A percentile compares a stretch with the other conserved stretches of the same genome.
phyloP scores from a whole-genome alignment of 2,329 filamentous ascomycete species.

The Pseudogymnoascus sp. region DNA sequence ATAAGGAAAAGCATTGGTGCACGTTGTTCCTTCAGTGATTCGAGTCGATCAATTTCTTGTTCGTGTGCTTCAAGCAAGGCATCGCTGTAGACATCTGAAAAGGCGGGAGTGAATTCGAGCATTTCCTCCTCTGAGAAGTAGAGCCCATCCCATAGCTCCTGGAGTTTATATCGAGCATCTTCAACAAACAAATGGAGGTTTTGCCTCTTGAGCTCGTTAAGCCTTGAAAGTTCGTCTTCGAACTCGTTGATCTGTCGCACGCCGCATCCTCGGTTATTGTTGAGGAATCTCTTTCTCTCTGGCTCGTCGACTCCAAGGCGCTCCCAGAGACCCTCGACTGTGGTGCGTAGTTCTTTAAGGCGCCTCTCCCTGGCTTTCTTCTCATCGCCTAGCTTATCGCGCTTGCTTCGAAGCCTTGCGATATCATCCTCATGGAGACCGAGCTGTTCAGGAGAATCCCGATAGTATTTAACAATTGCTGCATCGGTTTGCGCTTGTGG shows the following conservation, averaged over 20 bases:
- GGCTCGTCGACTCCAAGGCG: conserved; percentile 75
- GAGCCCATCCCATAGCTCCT: conserved; percentile 89
- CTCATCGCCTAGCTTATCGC: conserved; percentile 79
- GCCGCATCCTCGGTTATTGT: conserved; percentile 82
- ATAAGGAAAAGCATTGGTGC: conserved; percentile 75
- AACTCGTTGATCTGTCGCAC: conserved; percentile 91
- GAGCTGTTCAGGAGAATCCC: conserved; percentile 86
- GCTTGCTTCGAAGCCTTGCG: conserved; percentile 60
- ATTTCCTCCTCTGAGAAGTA: conserved; percentile 98
- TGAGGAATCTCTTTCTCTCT: conserved; percentile 79
- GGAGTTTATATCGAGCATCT: conserved; percentile 80
- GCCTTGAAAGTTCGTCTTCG: conserved; percentile 76
- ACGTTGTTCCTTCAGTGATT: conserved; percentile 77
- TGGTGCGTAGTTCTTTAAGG: conserved; percentile 65
- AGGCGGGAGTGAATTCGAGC: conserved; percentile 94
- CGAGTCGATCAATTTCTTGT: conserved; percentile 75
- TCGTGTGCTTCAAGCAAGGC: conserved; percentile 92
- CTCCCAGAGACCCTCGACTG: conserved; percentile 84
- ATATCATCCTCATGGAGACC: conserved; percentile 87
- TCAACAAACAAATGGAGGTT: conserved; percentile 95
- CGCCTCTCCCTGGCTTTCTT: conserved; percentile 74
- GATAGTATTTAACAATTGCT: conserved; percentile 80
- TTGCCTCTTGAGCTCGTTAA: conserved; percentile 90
- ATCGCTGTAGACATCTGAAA: conserved; percentile 95
- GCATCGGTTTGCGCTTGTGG: conserved; percentile 88